Percentiles rank a stretch among this genome's conserved stretches.
These are phyloP conservation scores for Litchi chinensis DNA, from an alignment of 345 rosid genomes.

Conservation along the genomic window DNA sequence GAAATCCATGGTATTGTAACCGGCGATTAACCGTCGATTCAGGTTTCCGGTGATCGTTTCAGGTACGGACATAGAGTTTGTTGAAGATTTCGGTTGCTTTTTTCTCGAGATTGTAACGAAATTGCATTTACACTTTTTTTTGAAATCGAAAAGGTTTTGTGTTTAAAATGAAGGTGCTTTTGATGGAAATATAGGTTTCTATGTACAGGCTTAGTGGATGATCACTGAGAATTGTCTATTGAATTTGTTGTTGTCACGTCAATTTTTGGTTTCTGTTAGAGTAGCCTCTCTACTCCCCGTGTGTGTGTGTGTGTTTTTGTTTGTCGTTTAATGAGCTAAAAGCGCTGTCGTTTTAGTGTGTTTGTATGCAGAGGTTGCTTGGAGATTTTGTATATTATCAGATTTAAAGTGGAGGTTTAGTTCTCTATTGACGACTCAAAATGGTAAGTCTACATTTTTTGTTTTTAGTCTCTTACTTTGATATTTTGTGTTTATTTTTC, in stretches of 20 bases:
- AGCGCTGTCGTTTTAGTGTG: not conserved
- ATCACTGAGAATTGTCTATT: not conserved
- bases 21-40: conserved; percentile 18
- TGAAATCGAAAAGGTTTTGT: not conserved
- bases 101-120: not conserved
- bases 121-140: not conserved
- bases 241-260: not conserved
- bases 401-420: not conserved
- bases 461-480: not conserved
- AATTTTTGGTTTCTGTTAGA: not conserved
- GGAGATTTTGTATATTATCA: not conserved
- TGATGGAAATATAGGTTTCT: not conserved
- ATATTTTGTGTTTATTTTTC: not conserved
- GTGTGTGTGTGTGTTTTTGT: not conserved
- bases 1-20: conserved; percentile 13
- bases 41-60: conserved; percentile 27
- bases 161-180: not conserved
- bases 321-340: not conserved
- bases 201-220: not conserved
- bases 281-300: not conserved
- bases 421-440: conserved; percentile 8
- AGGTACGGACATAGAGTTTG: conserved; percentile 27
- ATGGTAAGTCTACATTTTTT: conserved; percentile 33
- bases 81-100: not conserved
- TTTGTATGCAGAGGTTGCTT: conserved; percentile 14